These are phyloP conservation scores for Solanum habrochaites DNA, from an alignment of 257 asterid genomes.

Conservation along the genomic window DNA sequence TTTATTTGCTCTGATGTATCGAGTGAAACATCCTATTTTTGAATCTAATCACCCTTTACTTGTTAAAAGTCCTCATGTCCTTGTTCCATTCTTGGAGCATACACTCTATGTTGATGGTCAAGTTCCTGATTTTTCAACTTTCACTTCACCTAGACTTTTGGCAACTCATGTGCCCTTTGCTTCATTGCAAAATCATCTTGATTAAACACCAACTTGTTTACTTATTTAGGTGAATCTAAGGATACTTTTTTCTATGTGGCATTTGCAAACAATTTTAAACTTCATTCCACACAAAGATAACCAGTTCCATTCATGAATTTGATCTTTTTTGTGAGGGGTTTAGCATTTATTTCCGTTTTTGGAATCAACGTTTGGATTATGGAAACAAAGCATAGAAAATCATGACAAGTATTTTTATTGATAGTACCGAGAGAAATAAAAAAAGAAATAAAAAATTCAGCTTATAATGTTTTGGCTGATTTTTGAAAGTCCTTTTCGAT, in stretches of 20 bases:
- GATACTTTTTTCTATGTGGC: constrained; percentile 3
- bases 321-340: constrained; percentile 5
- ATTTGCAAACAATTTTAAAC: background rate
- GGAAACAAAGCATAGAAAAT: background rate
- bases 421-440: too few relatives aligned
- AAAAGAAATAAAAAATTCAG: too few relatives aligned
- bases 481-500: background rate
- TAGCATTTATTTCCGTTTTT: background rate
- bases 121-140: background rate
- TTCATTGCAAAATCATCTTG: background rate
- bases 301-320: background rate
- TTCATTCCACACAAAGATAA: background rate
- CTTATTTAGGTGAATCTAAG: background rate
- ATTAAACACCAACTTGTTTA: background rate
- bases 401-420: too few relatives aligned
- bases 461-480: background rate
- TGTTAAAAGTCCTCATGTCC: too few relatives aligned
- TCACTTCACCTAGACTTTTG: background rate
- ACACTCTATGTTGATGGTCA: background rate
- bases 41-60: too few relatives aligned
- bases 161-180: background rate
- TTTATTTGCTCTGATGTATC: too few relatives aligned
- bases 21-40: too few relatives aligned
- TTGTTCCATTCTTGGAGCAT: too few relatives aligned
- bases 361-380: background rate